Conservation (phyloP, 345 rosid genomes). For the Cardamine occulta region DNA sequence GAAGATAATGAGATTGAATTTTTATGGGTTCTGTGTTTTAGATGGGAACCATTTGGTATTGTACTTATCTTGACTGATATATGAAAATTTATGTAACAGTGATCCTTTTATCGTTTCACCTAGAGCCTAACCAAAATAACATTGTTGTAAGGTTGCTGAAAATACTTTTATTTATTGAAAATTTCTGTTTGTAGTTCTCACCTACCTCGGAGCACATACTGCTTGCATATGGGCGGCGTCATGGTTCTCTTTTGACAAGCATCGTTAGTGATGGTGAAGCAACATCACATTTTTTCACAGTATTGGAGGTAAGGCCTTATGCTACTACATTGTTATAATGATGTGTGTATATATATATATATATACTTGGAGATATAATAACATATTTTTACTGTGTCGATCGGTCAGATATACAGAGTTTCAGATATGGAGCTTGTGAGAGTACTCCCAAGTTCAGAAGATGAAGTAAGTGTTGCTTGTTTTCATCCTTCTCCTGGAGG, state of each 20-base stretch:
- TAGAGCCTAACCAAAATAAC: not conserved
- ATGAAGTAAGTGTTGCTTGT: slow-evolving; percentile 91
- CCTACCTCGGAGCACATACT: slow-evolving; percentile 72
- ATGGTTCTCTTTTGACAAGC: slow-evolving; percentile 70
- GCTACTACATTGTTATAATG: not conserved
- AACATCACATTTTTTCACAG: slow-evolving; percentile 59
- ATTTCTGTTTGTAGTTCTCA: slow-evolving; percentile 56
- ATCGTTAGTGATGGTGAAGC: slow-evolving; percentile 62
- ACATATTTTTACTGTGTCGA: not conserved
- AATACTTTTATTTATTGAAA: not conserved
- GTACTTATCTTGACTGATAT: not conserved
- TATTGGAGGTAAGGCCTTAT: slow-evolving; percentile 59
- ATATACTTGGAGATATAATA: not conserved
- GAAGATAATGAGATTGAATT: not conserved
- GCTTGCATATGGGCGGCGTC: slow-evolving; percentile 75
- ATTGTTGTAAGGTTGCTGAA: not conserved
- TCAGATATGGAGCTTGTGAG: slow-evolving; percentile 88
- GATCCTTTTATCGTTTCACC: not conserved
- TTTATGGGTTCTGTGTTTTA: not conserved
- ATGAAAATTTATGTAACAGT: not conserved
- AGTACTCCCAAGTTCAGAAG: slow-evolving; percentile 88
- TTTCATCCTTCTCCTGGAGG: slow-evolving; percentile 89
- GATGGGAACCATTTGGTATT: not conserved
- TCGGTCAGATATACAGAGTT: slow-evolving; percentile 70
- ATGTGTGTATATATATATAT: not conserved